Evolutionary conservation across 176 grass and related monocot genomes (phyloP).

Genomic region (Leersia perrieri): DNA sequence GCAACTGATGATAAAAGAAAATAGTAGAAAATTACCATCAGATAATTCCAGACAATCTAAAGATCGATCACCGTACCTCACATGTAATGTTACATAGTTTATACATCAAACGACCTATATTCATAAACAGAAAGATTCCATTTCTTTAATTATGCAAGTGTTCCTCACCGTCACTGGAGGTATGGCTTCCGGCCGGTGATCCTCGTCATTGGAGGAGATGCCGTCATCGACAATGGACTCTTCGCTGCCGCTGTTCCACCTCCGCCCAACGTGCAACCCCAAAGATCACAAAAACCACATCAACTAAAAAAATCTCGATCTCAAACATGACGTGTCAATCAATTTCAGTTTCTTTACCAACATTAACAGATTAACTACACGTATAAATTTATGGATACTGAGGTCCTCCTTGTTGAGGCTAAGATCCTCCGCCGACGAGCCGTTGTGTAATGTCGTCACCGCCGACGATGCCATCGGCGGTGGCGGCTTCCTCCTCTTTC

Average conservation of each 20-base stretch:
- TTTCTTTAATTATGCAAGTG: not conserved
- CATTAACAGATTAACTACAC: too few relatives aligned
- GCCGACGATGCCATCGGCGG: not conserved
- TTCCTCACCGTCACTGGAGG: conserved; percentile 56
- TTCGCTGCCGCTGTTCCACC: conserved; percentile 68
- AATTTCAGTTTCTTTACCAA: too few relatives aligned
- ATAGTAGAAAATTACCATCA: not conserved
- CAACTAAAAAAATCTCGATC: not conserved
- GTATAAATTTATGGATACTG: conserved; percentile 61
- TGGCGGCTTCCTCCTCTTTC: too few relatives aligned
- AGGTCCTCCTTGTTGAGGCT: conserved; percentile 50
- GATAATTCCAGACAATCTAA: not conserved
- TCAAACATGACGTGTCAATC: not conserved
- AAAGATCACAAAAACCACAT: not conserved
- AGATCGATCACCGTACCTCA: too few relatives aligned
- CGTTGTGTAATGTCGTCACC: not conserved
- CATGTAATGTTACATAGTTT: too few relatives aligned
- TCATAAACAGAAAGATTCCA: not conserved
- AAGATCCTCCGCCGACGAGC: conserved; percentile 21
- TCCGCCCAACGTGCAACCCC: conserved; percentile 18
- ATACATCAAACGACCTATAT: too few relatives aligned
- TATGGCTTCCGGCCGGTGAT: conserved; percentile 37
- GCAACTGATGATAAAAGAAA: conserved; percentile 42
- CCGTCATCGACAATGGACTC: conserved; percentile 70
- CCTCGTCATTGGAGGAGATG: conserved; percentile 34